A percentile compares a stretch with the other conserved stretches of the same genome.
phyloP scores from a whole-genome alignment of 345 rosid species.

The Draba incana region DNA sequence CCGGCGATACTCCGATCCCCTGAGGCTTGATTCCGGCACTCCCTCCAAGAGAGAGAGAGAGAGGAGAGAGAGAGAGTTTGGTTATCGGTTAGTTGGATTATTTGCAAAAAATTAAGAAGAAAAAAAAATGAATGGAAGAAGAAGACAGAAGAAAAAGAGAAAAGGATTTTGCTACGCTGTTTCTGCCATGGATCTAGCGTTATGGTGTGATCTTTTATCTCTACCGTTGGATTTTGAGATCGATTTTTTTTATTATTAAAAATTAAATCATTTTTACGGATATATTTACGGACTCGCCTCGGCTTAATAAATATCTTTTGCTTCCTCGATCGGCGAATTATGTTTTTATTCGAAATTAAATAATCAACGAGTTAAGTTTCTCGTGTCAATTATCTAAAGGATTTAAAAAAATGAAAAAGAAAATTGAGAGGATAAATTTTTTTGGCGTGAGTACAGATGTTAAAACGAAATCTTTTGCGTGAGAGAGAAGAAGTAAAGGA shows the following conservation, averaged over 20 bases:
- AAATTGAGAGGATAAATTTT: conserved; percentile 13
- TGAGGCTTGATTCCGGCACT: conserved; percentile 36
- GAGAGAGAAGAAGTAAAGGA: neutral
- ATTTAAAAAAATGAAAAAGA: neutral
- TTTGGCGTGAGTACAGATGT: conserved; percentile 20
- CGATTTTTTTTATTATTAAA: neutral
- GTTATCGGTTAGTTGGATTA: conserved; percentile 37
- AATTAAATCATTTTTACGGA: neutral
- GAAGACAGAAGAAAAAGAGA: conserved; percentile 27
- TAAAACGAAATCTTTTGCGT: conserved; percentile 3
- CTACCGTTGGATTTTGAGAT: conserved; percentile 25
- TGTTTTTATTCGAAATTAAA: neutral
- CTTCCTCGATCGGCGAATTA: conserved; percentile 12
- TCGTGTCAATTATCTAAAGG: neutral
- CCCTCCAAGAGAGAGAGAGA: conserved; percentile 35
- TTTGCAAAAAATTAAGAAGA: neutral
- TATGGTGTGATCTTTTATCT: conserved; percentile 34
- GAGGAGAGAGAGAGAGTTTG: conserved; percentile 26
- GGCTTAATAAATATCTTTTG: conserved; percentile 11
- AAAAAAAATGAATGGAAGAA: conserved; percentile 34
- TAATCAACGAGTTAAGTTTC: too few species aligned
- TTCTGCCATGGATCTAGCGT: conserved; percentile 43
- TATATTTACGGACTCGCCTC: conserved; percentile 18
- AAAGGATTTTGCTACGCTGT: conserved; percentile 40
- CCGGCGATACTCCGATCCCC: conserved; percentile 37